Conservation (phyloP, 116 monocot species). For the Zostera marina region DNA sequence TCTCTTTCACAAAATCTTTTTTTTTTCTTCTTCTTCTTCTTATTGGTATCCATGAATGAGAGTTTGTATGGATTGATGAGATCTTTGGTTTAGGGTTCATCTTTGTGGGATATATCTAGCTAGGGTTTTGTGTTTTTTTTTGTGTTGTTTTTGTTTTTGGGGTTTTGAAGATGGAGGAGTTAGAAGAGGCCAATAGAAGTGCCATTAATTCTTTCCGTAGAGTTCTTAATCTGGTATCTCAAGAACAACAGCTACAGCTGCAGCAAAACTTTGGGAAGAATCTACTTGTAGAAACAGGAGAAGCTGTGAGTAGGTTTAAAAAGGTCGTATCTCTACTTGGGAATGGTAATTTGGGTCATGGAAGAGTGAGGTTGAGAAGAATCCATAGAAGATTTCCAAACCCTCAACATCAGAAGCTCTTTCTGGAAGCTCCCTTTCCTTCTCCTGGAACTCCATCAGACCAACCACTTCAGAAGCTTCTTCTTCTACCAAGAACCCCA, state of each 20-base stretch:
- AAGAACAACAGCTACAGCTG: slow-evolving; percentile 31
- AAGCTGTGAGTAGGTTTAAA: slow-evolving; percentile 59
- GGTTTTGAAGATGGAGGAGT: slow-evolving; percentile 57
- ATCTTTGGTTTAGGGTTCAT: not conserved
- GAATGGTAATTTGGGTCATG: slow-evolving; percentile 36
- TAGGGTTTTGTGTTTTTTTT: not conserved
- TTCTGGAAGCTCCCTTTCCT: slow-evolving; percentile 28
- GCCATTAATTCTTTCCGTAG: slow-evolving; percentile 65
- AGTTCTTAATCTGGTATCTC: slow-evolving; percentile 42
- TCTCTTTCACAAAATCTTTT: not conserved
- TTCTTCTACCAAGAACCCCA: slow-evolving; percentile 24
- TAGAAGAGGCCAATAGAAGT: slow-evolving; percentile 54
- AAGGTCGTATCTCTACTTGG: slow-evolving; percentile 52
- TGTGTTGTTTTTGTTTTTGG: slow-evolving; percentile 1
- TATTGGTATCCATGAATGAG: no score
- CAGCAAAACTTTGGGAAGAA: slow-evolving; percentile 13
- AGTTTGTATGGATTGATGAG: not conserved
- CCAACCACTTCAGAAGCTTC: slow-evolving; percentile 6
- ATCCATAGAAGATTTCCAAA: slow-evolving; percentile 23
- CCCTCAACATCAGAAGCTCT: slow-evolving; percentile 30
- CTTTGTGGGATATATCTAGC: not conserved
- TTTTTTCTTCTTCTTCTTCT: not conserved
- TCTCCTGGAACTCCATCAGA: slow-evolving; percentile 8
- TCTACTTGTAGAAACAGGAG: slow-evolving; percentile 43
- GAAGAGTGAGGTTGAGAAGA: slow-evolving; percentile 29